Evolutionary conservation across 2,329 filamentous ascomycete genomes (phyloP).

Genomic region (Fusarium sp.): DNA sequence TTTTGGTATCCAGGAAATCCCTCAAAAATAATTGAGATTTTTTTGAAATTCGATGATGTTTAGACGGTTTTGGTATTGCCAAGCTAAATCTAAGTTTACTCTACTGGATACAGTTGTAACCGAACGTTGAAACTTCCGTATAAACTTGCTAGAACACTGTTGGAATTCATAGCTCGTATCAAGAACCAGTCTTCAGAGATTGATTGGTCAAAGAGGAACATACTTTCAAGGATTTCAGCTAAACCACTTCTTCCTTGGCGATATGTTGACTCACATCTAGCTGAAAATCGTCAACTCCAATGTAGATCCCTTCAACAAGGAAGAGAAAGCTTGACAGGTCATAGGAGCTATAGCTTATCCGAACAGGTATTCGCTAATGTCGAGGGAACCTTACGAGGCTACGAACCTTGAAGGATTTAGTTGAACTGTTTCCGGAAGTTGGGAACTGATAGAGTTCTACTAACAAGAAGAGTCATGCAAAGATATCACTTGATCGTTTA

Average conservation of each 20-base stretch:
- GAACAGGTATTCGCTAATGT: not conserved
- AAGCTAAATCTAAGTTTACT: not conserved
- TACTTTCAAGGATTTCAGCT: not conserved
- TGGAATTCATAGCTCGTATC: not conserved
- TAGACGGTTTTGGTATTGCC: not conserved
- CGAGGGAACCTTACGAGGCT: not conserved
- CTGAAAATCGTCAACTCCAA: not conserved
- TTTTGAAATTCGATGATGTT: no score
- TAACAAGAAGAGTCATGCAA: not conserved
- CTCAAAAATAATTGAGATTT: not conserved
- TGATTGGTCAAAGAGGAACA: not conserved
- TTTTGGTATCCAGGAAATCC: not conserved
- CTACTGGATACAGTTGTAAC: no score
- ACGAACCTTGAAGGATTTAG: not conserved
- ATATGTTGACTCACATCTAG: not conserved
- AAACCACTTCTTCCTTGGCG: not conserved
- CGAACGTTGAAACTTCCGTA: not conserved
- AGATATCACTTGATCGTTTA: not conserved
- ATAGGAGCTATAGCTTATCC: not conserved
- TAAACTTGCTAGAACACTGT: not conserved
- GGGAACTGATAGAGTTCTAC: not conserved
- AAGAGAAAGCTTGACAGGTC: conserved; percentile 1
- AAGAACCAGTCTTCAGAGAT: fast-evolving
- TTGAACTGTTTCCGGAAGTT: not conserved
- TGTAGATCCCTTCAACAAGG: not conserved